Evolutionary conservation across 148 eudicot genomes (phyloP), one percentile per base, ranked within the genome.

Genomic region (Amaranthus cruentus): DNA sequence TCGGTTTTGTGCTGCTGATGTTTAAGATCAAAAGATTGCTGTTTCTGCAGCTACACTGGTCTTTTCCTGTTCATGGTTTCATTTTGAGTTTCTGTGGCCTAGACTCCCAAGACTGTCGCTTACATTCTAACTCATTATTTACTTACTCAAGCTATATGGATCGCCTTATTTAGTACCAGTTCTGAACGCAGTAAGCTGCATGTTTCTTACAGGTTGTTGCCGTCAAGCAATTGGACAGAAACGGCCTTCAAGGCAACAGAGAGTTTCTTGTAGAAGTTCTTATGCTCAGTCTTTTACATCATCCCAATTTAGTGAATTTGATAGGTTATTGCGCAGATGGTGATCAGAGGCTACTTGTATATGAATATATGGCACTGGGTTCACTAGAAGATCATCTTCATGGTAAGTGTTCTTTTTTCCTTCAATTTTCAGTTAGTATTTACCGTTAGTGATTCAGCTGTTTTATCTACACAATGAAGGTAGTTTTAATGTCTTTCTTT

Each of bases 281-380:
- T 49, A 94, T 94, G 98, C 96, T 94, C 62, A 94, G 98, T 82
- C 95, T 94, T 78, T 80, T 94, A 47, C 97, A 94, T 77, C 91
- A 89, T 75, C 79, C 79, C 57, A 88, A 94, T 78, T 76, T 94
- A 28, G 98, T 94, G 80, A 94, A 81, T 79, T 84, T 94, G 76
- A 81, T 90, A 73, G 97, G 98, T 28, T 94, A 91, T 74, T 94
- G 97, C 76, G 97, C 98, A 62, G 97, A 89, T 79, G 98, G 98
- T 74, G 98, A 95, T 67, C 98, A 95, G 85, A 82, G 98, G 69
- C 89, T 94, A 72, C 90, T 94, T 57, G 98, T 94, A 12, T 94
- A 94, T 75, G 98, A 94, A 71, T 94, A 85, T 83, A 89, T 94
- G 98, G 78, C 98, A 4, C 66, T 88, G 73, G 97, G 98, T 56